A percentile compares a stretch with the other conserved stretches of the same genome.
These are phyloP conservation scores for Rhodotorula mucilaginosa DNA, from an alignment of 1,284 basidiomycete genomes.

Conservation along the genomic window DNA sequence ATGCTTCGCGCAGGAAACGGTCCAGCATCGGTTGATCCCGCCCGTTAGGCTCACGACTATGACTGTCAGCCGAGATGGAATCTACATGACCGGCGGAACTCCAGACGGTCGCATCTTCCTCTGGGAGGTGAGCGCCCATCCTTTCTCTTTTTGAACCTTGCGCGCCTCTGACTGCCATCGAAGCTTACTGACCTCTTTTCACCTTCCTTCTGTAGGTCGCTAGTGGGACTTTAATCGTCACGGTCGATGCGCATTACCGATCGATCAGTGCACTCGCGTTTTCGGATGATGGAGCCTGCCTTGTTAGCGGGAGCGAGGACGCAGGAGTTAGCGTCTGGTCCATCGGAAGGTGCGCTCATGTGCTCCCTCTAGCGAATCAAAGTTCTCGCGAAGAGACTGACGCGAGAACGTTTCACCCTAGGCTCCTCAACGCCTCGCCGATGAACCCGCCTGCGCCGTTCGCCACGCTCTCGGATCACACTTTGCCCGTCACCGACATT, in stretches of 20 bases:
- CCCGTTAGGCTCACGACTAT: conserved; percentile 84
- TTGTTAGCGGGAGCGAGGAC: conserved; percentile 86
- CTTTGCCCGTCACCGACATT: conserved; percentile 80
- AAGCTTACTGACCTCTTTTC: not conserved
- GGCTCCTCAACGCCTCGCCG: conserved; percentile 33
- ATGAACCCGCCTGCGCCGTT: conserved; percentile 62
- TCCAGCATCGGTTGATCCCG: conserved; percentile 77
- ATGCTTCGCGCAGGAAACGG: conserved; percentile 43
- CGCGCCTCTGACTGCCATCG: not conserved
- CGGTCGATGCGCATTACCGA: conserved; percentile 94
- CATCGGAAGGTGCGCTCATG: conserved; percentile 64
- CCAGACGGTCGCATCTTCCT: conserved; percentile 83
- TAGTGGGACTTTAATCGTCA: conserved; percentile 81
- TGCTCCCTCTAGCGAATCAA: not conserved
- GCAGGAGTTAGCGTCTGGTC: conserved; percentile 85
- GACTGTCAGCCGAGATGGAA: conserved; percentile 67
- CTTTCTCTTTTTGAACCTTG: conserved; percentile 20
- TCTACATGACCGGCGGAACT: conserved; percentile 82
- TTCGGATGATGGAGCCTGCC: conserved; percentile 71
- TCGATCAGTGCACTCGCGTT: conserved; percentile 78
- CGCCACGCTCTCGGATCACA: conserved; percentile 83
- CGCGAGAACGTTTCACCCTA: not conserved
- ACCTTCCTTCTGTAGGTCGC: conserved; percentile 60
- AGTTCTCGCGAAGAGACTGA: not conserved
- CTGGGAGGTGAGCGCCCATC: conserved; percentile 72